Base-by-base conservation (phyloP, 768 basidiomycete genomes). In the Leccinum boreale region DNA sequence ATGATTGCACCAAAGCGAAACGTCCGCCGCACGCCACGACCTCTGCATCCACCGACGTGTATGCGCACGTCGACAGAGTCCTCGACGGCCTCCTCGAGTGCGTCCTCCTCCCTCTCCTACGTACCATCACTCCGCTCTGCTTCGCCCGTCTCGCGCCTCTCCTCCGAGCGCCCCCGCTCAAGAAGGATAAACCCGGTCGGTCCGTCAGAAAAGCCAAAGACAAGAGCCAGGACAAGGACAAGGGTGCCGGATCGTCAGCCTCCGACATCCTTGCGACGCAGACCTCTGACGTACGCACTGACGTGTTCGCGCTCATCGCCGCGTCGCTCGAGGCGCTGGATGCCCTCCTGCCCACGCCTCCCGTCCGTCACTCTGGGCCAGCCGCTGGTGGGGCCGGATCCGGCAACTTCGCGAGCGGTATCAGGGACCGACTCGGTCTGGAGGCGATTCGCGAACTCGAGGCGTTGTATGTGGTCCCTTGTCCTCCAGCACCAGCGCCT, bases 371-470 rank as follows among this genome's bases (percentile, higher is more conserved):
- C 9, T 10, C 36, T 17, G 36, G 36, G 17, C 0, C 36, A 10
- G 28, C 28, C 28, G 9, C 28, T 9, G 28, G 8, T 35, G 14
- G 4, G 0, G 14, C 50, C 33, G 19, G 36, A 3, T 1, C 2
- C 12, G 15, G n/a, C 5, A 48, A 24, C 8, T 49, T 67, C 10
- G 61, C 52, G 2, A 2, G 39, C 6, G 58, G 56, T 19, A 53
- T 72, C 15, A 65, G 52, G 46, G 58, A 63, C 36, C 66, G 66
- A 31, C 58, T 72, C 26, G 70, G 64, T n/a, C 63, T 72, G 19
- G 71, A 72, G 51, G 23, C 60, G 21, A 64, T 73, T 51, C 63
- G 70, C 3, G 68, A 63, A 19, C 63, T 72, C 11, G 70, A 68
- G 24, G 42, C 35, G 3, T 28, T 73, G 26, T 70, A 70, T 17